Base-by-base conservation (phyloP, 148 eudicot genomes). In the Arbutus unedo region DNA sequence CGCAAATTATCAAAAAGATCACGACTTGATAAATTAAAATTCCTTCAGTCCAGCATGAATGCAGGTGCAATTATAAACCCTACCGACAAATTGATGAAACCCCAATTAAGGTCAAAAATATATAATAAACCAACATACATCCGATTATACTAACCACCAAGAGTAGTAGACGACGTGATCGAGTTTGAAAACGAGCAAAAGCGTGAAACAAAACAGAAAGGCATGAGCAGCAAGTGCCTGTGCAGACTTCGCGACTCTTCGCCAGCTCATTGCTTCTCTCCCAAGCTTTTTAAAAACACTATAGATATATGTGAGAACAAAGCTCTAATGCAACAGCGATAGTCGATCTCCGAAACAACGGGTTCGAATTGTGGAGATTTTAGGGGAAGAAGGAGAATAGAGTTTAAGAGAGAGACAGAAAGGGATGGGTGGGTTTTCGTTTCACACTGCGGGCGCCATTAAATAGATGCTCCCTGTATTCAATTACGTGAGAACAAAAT, bases 181-280 rank as follows among this genome's bases (percentile, higher is more conserved):
- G 84, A 96, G 94, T 91, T 93, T 96, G 68, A 92, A 81, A 66
- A 96, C 92, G 70, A 96, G 98, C 85, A 91, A 82, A 14, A 91
- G 79, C 41, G 97, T 91, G 88, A 94, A 92, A 57, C 83, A 77
- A 53, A 96, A 85, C 13, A 96, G 91, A 60, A 89, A 88, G 47
- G 81, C 76, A 88, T 93, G 92, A 0, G 98, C 95, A n/a, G 85
- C 88, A 18, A 94, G 82, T 44, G 84, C 91, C 83, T 94, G 95
- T 50, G 88, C 78, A 21, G 98, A 90, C 86, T 91, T 92, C 7
- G 87, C 94, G 71, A 93, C 93, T 82, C 90, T 91, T 74, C 90
- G 86, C 99, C 98, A 94, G 92, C 89, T 93, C 98, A 93, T 91
- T 38, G 84, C 79, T 75, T 76, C 82, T 21, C 41, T 66, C 48